Percentiles rank a stretch among this genome's conserved stretches.
phyloP scores from a whole-genome alignment of 495 filamentous ascomycete genomes.

The Neurospora sp. region DNA sequence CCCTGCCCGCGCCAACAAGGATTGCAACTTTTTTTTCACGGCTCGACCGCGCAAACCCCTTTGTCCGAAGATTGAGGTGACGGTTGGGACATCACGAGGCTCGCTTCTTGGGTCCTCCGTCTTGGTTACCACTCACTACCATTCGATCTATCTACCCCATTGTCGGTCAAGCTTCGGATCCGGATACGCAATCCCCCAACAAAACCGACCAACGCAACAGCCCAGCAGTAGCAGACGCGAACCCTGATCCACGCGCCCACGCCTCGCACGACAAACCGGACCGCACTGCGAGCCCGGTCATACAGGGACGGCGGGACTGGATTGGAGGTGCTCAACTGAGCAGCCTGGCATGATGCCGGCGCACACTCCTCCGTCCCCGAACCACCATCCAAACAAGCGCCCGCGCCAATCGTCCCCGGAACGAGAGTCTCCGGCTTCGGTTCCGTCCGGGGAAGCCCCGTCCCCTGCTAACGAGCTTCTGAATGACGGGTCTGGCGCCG shows the following conservation, averaged over 20 bases:
- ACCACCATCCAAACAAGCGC: constrained; percentile 38
- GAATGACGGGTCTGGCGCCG: constrained; percentile 16
- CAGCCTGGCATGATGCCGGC: constrained; percentile 26
- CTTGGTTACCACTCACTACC: neutral
- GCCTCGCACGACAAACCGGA: neutral
- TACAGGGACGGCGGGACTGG: neutral
- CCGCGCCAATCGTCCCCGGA: constrained; percentile 40
- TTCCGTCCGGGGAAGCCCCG: constrained; percentile 18
- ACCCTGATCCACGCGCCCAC: neutral
- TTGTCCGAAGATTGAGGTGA: neutral
- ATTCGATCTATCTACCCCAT: neutral
- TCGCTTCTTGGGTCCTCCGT: neutral
- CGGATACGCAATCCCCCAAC: neutral
- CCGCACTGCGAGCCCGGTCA: neutral
- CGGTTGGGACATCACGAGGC: neutral
- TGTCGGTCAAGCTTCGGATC: neutral
- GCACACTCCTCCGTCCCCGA: constrained; percentile 34
- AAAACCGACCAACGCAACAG: neutral
- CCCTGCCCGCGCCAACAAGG: neutral
- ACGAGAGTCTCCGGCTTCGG: constrained; percentile 32
- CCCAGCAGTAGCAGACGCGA: neutral
- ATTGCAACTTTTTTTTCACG: neutral
- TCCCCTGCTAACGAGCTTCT: constrained; percentile 28
- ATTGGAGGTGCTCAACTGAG: neutral
- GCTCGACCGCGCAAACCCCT: neutral